Evolutionary conservation across 805 yeast species (phyloP).

Genomic region (Vanderwaltozyma tropicalis): DNA sequence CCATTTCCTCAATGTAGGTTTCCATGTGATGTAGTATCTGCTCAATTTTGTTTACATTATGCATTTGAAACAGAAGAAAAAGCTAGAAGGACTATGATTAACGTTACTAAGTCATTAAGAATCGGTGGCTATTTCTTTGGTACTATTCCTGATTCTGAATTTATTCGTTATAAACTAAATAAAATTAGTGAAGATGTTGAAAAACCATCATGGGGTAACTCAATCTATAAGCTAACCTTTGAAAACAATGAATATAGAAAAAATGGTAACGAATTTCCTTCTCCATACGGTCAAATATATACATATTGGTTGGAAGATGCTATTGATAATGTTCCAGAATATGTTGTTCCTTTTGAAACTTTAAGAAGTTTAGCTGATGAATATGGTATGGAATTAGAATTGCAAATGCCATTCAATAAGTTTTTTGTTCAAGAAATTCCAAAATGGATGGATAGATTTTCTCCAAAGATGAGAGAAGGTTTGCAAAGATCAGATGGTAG

Average conservation of each 20-base stretch:
- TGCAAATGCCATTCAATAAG: slow-evolving; percentile 68
- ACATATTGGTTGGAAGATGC: slow-evolving; percentile 82
- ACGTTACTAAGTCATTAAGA: slow-evolving; percentile 64
- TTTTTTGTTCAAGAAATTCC: slow-evolving; percentile 76
- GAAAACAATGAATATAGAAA: slow-evolving; percentile 57
- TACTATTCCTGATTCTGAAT: slow-evolving; percentile 87
- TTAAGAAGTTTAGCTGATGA: slow-evolving; percentile 78
- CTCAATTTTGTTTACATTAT: slow-evolving; percentile 91
- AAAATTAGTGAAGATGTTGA: slow-evolving; percentile 41
- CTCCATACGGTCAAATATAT: slow-evolving; percentile 78
- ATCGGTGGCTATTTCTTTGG: slow-evolving; percentile 87
- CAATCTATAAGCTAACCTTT: slow-evolving; percentile 70
- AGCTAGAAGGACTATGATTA: slow-evolving; percentile 59
- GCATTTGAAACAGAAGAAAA: slow-evolving; percentile 82
- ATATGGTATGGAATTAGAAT: slow-evolving; percentile 60
- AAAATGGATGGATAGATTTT: slow-evolving; percentile 44
- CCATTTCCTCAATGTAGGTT: slow-evolving; percentile 58
- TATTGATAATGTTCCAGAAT: slow-evolving; percentile 92
- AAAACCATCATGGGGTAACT: slow-evolving; percentile 68
- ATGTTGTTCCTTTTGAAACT: slow-evolving; percentile 88
- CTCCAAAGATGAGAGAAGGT: slow-evolving; percentile 54
- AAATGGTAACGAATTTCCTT: slow-evolving; percentile 57
- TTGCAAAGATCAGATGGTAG: slow-evolving; percentile 69
- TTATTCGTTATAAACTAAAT: slow-evolving; percentile 54
- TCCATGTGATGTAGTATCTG: slow-evolving; percentile 80